Base-by-base conservation (phyloP, 345 rosid genomes). In the Camelina neglecta region DNA sequence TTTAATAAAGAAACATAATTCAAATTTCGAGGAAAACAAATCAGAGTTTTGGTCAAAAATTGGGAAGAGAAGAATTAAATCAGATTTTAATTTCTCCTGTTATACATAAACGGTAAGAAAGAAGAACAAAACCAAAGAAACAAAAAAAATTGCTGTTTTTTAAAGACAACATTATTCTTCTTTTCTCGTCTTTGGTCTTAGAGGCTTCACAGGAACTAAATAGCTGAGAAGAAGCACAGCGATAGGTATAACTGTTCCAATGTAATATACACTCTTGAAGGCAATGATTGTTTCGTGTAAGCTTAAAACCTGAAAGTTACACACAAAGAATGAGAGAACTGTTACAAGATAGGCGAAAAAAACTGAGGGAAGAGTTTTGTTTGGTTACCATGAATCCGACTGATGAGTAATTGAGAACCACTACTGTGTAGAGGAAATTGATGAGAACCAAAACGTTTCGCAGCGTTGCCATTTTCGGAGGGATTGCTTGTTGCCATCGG, bases 351-450 rank as follows among this genome's bases (percentile, higher is more conserved):
- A 20, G 31, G 4, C 0, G 7, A 9, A 4, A 16, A 11, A 16
- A 62, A 15, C 53, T 4, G 56, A 57, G 72, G 23, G 75, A 45
- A 53, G 72, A 58, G 60, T 42, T 61, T 42, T 29, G 31, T 29
- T 79, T 47, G 58, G 8, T 79, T 74, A 94, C 99, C 97, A 90
- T 87, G 84, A 95, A 95, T 65, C 99, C 97, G n/a, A 95, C 88
- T 13, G 75, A 74, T 0, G 99, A 92, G 81, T 90, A 95, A 76
- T 86, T 95, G 65, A 92, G 84, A 77, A 89, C 92, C 75, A 95
- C 29, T 61, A 89, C 26, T 0, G 99, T 88, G 84, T 90, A 92
- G 20, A 83, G 77, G 36, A 90, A 88, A 81, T 86, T 90, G 20
- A 86, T 9, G 47, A 94, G 51, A n/a, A 71, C 86, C 49, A 94